Evolutionary conservation across 1,284 basidiomycete genomes (phyloP), one percentile per base, ranked within the genome.

Genomic region (Trichosporon sp.): DNA sequence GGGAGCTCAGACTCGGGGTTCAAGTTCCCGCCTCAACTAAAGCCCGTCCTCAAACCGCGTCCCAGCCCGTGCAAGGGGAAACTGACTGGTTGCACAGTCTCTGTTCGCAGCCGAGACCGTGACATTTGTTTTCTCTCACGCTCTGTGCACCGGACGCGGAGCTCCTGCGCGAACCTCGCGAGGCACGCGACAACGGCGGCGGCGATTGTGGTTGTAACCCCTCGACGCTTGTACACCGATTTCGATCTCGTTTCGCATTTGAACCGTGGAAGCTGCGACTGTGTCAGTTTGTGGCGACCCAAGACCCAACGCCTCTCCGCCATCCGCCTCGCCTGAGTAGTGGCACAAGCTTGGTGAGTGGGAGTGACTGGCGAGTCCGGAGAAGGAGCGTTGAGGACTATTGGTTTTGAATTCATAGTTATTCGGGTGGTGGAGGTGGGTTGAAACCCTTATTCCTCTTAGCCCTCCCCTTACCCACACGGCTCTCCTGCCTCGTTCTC

Each of bases 401-500:
- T 63, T 63, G 59, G 31, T n/a, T 37, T 35, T 63, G 59, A 63
- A 63, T 63, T 63, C 59, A 32, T 35, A 16, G 59, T 63, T 63
- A 35, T 63, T 63, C 59, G 59, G 59, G 31, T 63, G 59, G 31
- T 63, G 59, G 31, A 35, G 59, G 31, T 54, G 2, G 14, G 59
- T 16, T n/a, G 31, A 35, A 63, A 63, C 59, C 59, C 59, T 63
- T 35, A 35, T 37, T 63, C 59, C 59, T 19, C 59, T 21, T 14
- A 35, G 7, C 32, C 35, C 1, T n/a, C 59, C 59, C 31, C 59
- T 35, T n/a, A n/a, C 59, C 59, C 59, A 63, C 59, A 63, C n/a
- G 14, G 43, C 16, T 63, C 56, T 16, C 31, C 59, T 37, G 59
- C n/a, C 59, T 19, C 6, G 32, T 35, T 35, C 59, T 63, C 59